Conservation (phyloP, 208 protist genomes). For the Wallacemonas collosoma region DNA sequence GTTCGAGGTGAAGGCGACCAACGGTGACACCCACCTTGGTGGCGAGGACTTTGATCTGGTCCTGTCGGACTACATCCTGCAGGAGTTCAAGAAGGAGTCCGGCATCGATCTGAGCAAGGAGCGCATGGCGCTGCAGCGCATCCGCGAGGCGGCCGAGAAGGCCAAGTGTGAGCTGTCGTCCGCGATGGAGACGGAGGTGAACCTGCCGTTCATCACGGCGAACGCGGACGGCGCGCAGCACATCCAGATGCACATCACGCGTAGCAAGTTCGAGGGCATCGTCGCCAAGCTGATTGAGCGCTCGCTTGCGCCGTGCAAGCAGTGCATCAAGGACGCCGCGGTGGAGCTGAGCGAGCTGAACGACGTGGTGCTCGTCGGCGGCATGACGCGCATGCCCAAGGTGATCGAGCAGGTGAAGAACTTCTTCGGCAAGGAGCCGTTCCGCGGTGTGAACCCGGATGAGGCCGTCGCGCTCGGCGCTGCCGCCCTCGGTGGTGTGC, state of each 20-base stretch:
- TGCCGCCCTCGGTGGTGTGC: slow-evolving; percentile 97
- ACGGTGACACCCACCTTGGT: slow-evolving; percentile 98
- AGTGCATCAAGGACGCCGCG: slow-evolving; percentile 85
- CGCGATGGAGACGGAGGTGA: slow-evolving; percentile 83
- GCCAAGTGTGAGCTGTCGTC: slow-evolving; percentile 96
- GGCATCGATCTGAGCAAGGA: slow-evolving; percentile 94
- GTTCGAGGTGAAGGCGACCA: slow-evolving; percentile 97
- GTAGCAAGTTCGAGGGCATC: slow-evolving; percentile 65
- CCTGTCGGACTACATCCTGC: slow-evolving; percentile 82
- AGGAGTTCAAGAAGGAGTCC: slow-evolving; percentile 92
- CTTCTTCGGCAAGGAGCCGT: slow-evolving; percentile 95
- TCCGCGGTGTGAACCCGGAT: slow-evolving; percentile 99
- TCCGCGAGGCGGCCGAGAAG: slow-evolving; percentile 96
- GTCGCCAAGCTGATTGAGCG: slow-evolving; percentile 69
- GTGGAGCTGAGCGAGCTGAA: slow-evolving; percentile 83
- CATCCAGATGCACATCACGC: slow-evolving; percentile 74
- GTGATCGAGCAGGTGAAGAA: slow-evolving; percentile 86
- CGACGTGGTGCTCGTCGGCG: slow-evolving; percentile 96
- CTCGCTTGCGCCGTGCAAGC: slow-evolving; percentile 46
- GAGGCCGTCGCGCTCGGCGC: slow-evolving; percentile 99
- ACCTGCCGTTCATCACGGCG: slow-evolving; percentile 93
- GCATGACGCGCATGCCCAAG: slow-evolving; percentile 97
- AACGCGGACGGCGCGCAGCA: slow-evolving; percentile 85
- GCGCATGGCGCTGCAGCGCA: slow-evolving; percentile 91
- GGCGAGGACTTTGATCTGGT: slow-evolving; percentile 98